Conservation (phyloP, 2,329 filamentous ascomycete genomes). For the Sporothrix pallida region DNA sequence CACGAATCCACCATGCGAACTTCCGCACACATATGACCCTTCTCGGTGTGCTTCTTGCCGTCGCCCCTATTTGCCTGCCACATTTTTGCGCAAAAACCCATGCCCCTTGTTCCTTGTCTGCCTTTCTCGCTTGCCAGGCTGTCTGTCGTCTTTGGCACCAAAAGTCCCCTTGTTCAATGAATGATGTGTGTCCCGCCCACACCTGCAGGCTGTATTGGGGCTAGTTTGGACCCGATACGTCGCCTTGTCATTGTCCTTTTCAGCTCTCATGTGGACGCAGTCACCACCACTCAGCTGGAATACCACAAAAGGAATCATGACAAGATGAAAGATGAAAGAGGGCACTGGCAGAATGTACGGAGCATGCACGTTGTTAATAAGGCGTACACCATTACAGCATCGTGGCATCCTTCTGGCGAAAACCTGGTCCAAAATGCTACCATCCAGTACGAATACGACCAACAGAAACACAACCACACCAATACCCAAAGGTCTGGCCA, state of each 20-base stretch:
- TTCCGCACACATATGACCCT: too few species aligned
- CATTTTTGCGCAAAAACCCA: background rate
- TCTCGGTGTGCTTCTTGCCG: background rate
- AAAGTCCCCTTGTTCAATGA: background rate
- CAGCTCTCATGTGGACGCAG: background rate
- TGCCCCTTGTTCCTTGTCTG: background rate
- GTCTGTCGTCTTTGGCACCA: too few species aligned
- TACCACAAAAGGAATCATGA: background rate
- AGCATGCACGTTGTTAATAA: background rate
- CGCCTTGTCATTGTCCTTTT: conserved; percentile 2
- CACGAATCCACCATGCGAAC: background rate
- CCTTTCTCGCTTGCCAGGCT: background rate
- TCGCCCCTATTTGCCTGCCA: background rate
- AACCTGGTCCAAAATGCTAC: background rate
- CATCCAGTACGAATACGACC: conserved; percentile 7
- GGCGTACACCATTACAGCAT: background rate
- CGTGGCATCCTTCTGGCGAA: background rate
- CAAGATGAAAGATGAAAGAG: background rate
- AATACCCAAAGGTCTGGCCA: background rate
- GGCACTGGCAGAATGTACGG: background rate
- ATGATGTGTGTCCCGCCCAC: background rate
- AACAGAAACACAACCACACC: background rate
- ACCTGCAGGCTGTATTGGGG: background rate
- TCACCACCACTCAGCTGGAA: conserved; percentile 6
- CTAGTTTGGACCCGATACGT: background rate